phyloP scores from a whole-genome alignment of 371 early-diverging fungal genomes.

The Rhizomucor miehei region DNA sequence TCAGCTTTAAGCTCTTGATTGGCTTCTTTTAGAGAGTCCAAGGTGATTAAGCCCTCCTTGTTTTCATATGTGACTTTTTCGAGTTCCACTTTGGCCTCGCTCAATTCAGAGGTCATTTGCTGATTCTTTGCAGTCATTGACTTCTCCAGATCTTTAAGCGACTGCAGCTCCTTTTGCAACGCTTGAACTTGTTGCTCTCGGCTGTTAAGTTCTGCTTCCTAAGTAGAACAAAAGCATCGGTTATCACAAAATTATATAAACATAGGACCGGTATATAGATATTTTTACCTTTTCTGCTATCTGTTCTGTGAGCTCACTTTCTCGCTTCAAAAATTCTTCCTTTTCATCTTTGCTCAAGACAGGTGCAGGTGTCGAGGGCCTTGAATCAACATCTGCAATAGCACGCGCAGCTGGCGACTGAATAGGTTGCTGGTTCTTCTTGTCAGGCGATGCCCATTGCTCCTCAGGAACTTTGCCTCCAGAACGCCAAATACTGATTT shows the following conservation, averaged over 20 bases:
- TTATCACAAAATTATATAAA: not conserved
- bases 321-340: conserved; percentile 90
- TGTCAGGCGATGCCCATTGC: conserved; percentile 74
- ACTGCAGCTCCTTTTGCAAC: conserved; percentile 62
- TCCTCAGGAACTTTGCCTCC: conserved; percentile 74
- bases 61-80: conserved; percentile 84
- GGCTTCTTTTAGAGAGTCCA: conserved; percentile 84
- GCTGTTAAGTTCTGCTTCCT: conserved; percentile 62
- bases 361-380: conserved; percentile 66
- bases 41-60: conserved; percentile 78
- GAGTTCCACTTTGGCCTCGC: conserved; percentile 74
- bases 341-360: conserved; percentile 84
- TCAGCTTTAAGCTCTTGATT: conserved; percentile 72
- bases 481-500: conserved; percentile 84
- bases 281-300: conserved; percentile 70
- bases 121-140: conserved; percentile 68
- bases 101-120: conserved; percentile 62
- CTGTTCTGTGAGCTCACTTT: conserved; percentile 91
- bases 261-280: not conserved
- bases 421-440: conserved; percentile 46
- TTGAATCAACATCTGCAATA: not conserved
- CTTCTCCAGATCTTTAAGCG: conserved; percentile 58
- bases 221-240: no score
- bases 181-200: conserved; percentile 57
- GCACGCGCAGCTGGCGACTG: conserved; percentile 43